A percentile compares a stretch with the other conserved stretches of the same genome.
Evolutionary conservation across 2,329 filamentous ascomycete genomes (phyloP).

Genomic region (Ceratocystis cacaofunesta): DNA sequence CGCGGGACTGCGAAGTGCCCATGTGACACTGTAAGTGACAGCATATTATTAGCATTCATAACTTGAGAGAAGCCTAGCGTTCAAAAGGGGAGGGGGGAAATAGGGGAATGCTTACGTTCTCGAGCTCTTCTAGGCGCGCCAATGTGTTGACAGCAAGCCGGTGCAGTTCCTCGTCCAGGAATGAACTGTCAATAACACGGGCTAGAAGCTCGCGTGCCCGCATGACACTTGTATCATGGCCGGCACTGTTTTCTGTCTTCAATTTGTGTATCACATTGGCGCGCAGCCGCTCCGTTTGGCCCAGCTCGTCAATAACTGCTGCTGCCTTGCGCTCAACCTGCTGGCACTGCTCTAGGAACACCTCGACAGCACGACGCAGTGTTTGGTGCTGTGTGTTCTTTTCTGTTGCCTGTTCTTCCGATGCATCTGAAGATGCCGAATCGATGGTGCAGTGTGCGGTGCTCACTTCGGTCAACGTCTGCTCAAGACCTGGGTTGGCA

Average conservation of each 20-base stretch:
- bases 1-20: conserved; percentile 9
- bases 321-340: conserved; percentile 6
- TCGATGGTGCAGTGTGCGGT: neutral
- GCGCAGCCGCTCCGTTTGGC: conserved; percentile 9
- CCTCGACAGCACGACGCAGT: conserved; percentile 7
- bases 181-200: conserved; percentile 7
- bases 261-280: conserved; percentile 11
- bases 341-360: conserved; percentile 7
- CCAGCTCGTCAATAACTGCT: conserved; percentile 7
- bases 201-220: conserved; percentile 10
- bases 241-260: conserved; percentile 9
- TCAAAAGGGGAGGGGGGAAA: neutral
- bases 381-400: neutral
- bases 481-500: conserved; percentile 8
- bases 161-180: conserved; percentile 9
- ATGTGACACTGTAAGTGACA: conserved; percentile 11
- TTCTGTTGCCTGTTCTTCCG: neutral
- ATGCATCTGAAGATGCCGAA: neutral
- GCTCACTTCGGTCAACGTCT: conserved; percentile 9
- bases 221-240: conserved; percentile 13
- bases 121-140: conserved; percentile 13
- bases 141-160: conserved; percentile 8
- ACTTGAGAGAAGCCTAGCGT: neutral
- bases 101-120: conserved; percentile 14
- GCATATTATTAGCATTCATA: neutral